phyloP scores from a whole-genome alignment of 208 protist species.

The Tritrichomonas foetus region DNA sequence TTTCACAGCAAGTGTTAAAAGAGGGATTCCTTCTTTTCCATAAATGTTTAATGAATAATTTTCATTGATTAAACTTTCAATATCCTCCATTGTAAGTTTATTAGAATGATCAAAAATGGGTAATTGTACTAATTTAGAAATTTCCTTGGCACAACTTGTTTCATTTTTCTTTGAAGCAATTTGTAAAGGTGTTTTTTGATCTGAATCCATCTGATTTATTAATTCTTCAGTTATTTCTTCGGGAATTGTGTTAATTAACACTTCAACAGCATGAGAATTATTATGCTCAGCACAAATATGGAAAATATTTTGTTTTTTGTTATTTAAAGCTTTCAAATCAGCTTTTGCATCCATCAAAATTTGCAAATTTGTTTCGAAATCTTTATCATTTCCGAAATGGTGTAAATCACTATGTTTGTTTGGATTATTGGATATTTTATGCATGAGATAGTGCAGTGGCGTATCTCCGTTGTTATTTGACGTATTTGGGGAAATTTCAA shows the following conservation, averaged over 20 bases:
- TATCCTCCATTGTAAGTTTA: neutral
- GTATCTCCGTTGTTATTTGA: neutral
- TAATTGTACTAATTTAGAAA: neutral
- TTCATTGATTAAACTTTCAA: neutral
- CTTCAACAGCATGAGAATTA: no score
- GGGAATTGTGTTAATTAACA: no score
- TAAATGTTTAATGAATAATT: neutral
- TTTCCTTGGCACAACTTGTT: neutral
- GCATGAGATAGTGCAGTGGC: neutral
- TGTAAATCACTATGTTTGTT: no score
- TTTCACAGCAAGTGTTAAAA: neutral
- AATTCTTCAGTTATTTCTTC: neutral
- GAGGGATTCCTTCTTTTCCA: neutral
- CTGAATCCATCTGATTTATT: neutral
- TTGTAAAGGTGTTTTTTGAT: neutral
- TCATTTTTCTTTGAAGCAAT: neutral
- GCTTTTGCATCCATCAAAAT: no score
- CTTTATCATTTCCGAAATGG: no score
- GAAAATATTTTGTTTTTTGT: neutral
- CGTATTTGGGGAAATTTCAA: neutral
- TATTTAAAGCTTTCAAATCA: neutral
- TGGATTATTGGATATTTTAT: neutral
- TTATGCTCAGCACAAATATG: no score
- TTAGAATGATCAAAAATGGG: neutral
- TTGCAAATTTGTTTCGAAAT: no score